A percentile compares a stretch with the other conserved stretches of the same genome.
These are phyloP conservation scores for Bacidia gigantensis DNA, from an alignment of 495 filamentous ascomycete species.

Conservation along the genomic window DNA sequence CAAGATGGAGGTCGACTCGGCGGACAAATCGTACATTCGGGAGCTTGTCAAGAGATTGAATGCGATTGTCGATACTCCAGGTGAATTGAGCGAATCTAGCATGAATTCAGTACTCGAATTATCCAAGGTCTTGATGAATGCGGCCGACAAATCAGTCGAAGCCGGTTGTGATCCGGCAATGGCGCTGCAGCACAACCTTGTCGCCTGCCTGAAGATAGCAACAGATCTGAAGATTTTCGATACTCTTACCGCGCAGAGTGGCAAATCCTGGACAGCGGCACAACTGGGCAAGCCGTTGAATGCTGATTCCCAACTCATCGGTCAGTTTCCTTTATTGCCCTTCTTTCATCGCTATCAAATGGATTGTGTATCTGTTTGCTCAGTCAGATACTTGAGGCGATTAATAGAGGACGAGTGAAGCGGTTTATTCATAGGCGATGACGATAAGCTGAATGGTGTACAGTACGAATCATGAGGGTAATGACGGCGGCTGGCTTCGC, in stretches of 20 bases:
- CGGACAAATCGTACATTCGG: neutral
- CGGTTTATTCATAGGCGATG: too few species aligned
- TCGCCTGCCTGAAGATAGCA: conserved; percentile 22
- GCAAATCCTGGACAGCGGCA: conserved; percentile 21
- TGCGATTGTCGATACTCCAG: neutral
- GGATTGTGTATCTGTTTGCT: too few species aligned
- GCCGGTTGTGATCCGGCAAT: too few species aligned
- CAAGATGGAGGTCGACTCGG: neutral
- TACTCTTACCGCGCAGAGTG: conserved; percentile 21
- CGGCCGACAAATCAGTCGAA: neutral
- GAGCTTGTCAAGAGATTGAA: neutral
- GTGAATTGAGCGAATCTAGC: neutral
- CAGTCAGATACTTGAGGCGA: too few species aligned
- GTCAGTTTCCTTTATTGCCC: conserved; percentile 8
- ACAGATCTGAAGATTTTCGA: conserved; percentile 26
- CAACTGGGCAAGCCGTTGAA: conserved; percentile 24
- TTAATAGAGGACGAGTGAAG: too few species aligned
- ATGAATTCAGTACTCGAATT: neutral
- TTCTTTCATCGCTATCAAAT: too few species aligned
- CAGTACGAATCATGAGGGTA: neutral
- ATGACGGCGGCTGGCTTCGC: conserved; percentile 22
- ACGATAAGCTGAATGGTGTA: neutral
- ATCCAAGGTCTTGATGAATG: neutral
- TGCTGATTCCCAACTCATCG: conserved; percentile 21
- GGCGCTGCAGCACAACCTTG: neutral